Evolutionary conservation across 2,329 filamentous ascomycete genomes (phyloP).

Genomic region (Trichothecium roseum): DNA sequence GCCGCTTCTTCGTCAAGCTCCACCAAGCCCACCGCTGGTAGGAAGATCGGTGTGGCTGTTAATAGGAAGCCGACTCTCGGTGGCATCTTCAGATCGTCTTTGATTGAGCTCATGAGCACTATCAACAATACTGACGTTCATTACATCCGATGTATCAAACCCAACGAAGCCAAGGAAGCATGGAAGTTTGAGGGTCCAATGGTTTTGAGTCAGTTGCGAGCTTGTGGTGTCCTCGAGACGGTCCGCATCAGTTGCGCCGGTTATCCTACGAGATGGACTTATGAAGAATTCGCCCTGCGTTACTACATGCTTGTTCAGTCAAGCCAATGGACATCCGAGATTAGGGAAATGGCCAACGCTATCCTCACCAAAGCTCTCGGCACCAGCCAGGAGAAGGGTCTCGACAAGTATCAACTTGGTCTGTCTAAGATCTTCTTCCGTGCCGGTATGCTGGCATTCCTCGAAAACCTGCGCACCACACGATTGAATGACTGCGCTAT

Average conservation of each 20-base stretch:
- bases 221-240: constrained; percentile 97
- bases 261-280: constrained; percentile 96
- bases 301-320: constrained; percentile 98
- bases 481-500: constrained; percentile 89
- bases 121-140: constrained; percentile 98
- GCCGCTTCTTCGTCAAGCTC: constrained; percentile 54
- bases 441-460: constrained; percentile 94
- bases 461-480: constrained; percentile 86
- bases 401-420: constrained; percentile 95
- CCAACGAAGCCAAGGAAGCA: constrained; percentile 89
- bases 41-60: constrained; percentile 83
- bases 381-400: constrained; percentile 58
- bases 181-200: constrained; percentile 99
- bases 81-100: constrained; percentile 95
- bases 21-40: constrained; percentile 70
- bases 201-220: constrained; percentile 93
- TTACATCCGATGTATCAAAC: constrained; percentile 98
- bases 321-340: constrained; percentile 82
- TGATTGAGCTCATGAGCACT: constrained; percentile 96
- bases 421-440: constrained; percentile 99
- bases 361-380: constrained; percentile 85
- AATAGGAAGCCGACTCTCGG: constrained; percentile 95
- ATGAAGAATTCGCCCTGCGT: constrained; percentile 91
- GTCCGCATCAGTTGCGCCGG: constrained; percentile 95
- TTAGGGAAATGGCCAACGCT: constrained; percentile 84